Evolutionary conservation across 2,329 filamentous ascomycete species (phyloP).

Genomic region (Scleromitrula shiraiana): DNA sequence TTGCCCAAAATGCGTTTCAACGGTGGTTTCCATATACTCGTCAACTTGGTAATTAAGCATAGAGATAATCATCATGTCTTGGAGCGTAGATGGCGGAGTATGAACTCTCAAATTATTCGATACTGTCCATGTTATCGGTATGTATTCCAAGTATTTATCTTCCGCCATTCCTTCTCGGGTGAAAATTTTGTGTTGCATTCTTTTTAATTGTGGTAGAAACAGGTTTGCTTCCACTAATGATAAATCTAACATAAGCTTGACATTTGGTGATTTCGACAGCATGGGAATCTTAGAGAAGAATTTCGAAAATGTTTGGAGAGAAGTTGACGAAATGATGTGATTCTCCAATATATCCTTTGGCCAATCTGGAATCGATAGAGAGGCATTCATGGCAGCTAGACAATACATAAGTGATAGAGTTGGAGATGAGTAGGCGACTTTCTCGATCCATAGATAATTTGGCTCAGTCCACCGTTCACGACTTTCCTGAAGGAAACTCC

Average conservation of each 20-base stretch:
- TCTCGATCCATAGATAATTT: neutral
- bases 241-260: neutral
- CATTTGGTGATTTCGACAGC: neutral
- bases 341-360: neutral
- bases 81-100: neutral
- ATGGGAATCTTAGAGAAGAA: neutral
- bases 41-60: conserved; percentile 1
- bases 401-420: neutral
- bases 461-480: neutral
- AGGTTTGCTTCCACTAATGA: neutral
- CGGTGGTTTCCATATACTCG: neutral
- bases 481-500: neutral
- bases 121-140: neutral
- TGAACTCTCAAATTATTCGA: neutral
- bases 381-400: neutral
- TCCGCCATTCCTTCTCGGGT: neutral
- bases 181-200: neutral
- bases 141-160: conserved; percentile 2
- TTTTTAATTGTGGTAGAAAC: neutral
- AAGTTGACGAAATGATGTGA: neutral
- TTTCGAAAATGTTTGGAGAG: neutral
- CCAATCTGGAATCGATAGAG: neutral
- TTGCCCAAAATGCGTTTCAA: neutral
- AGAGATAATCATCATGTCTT: neutral
- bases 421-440: neutral